A percentile compares a stretch with the other conserved stretches of the same genome.
These are phyloP conservation scores for Aspergillus sclerotioniger DNA, from an alignment of 495 filamentous ascomycete species.

Conservation along the genomic window DNA sequence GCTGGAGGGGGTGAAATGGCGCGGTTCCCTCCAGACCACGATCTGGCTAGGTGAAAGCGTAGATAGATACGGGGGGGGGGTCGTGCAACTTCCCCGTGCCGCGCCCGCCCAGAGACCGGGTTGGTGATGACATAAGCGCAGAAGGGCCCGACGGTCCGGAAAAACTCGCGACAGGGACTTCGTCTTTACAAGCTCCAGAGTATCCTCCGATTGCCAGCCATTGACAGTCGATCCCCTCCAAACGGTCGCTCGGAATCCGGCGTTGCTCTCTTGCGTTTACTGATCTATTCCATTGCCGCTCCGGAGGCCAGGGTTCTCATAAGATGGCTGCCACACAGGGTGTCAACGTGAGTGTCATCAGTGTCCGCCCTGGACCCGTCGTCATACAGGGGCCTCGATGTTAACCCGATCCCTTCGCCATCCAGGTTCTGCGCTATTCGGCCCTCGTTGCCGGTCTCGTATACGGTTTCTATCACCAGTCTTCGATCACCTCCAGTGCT, in stretches of 20 bases:
- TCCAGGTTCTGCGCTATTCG: constrained; percentile 90
- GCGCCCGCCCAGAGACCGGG: constrained; percentile 10
- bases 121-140: constrained; percentile 45
- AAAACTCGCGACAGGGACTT: constrained; percentile 55
- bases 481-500: constrained; percentile 62
- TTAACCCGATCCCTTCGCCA: constrained; percentile 18
- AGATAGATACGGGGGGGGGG: background rate
- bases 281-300: constrained; percentile 25
- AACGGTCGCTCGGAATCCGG: constrained; percentile 36
- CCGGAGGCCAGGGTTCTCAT: constrained; percentile 26
- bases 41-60: background rate
- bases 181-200: constrained; percentile 33
- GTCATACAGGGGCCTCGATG: constrained; percentile 15
- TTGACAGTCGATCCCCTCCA: constrained; percentile 41
- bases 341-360: constrained; percentile 46
- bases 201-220: constrained; percentile 35
- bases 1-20: constrained; percentile 6
- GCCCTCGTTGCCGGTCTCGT: constrained; percentile 83
- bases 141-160: constrained; percentile 42
- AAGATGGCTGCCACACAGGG: constrained; percentile 49
- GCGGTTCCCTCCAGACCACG: constrained; percentile 9
- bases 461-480: constrained; percentile 92
- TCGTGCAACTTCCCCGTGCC: constrained; percentile 6
- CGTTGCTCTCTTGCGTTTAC: constrained; percentile 19
- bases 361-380: constrained; percentile 17